A percentile compares a stretch with the other conserved stretches of the same genome.
phyloP scores from a whole-genome alignment of 495 filamentous ascomycete species.

The Clohesyomyces aquaticus region DNA sequence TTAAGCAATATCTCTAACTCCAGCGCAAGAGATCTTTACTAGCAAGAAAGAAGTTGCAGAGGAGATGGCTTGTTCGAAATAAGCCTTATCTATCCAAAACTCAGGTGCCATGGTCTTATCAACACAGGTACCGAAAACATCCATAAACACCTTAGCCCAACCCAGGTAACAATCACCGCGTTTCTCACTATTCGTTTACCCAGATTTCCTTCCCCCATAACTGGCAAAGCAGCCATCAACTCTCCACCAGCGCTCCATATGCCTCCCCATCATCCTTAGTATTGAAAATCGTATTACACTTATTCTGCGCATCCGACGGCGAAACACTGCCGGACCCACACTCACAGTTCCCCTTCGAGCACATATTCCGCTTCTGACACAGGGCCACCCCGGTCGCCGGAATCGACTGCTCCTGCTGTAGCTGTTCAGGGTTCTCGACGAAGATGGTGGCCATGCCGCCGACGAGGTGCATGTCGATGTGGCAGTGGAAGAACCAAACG shows the following conservation, averaged over 20 bases:
- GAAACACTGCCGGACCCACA: conserved; percentile 1
- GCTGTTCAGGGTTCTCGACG: conserved; percentile 66
- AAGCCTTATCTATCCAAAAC: background rate
- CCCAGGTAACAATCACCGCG: no score
- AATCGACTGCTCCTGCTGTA: conserved; percentile 55
- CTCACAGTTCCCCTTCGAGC: conserved; percentile 13
- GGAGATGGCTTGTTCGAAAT: background rate
- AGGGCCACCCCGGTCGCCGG: conserved; percentile 1
- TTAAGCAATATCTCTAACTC: background rate
- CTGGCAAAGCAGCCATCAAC: background rate
- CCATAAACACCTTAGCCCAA: no score
- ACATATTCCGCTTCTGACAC: background rate
- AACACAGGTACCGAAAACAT: no score
- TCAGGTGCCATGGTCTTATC: no score
- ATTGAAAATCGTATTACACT: conserved; percentile 35
- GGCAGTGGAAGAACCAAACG: conserved; percentile 77
- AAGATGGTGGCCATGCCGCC: conserved; percentile 71
- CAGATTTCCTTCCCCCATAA: background rate
- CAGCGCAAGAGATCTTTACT: background rate
- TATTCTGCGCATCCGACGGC: background rate
- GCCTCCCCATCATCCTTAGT: background rate
- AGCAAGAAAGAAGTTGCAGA: background rate
- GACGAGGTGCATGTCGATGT: conserved; percentile 59
- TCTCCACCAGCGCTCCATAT: conserved; percentile 1
- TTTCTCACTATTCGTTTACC: no score